Percentiles rank a stretch among this genome's conserved stretches.
These are phyloP conservation scores for Venturia oleaginea DNA, from an alignment of 2,329 filamentous ascomycete genomes.

Conservation along the genomic window DNA sequence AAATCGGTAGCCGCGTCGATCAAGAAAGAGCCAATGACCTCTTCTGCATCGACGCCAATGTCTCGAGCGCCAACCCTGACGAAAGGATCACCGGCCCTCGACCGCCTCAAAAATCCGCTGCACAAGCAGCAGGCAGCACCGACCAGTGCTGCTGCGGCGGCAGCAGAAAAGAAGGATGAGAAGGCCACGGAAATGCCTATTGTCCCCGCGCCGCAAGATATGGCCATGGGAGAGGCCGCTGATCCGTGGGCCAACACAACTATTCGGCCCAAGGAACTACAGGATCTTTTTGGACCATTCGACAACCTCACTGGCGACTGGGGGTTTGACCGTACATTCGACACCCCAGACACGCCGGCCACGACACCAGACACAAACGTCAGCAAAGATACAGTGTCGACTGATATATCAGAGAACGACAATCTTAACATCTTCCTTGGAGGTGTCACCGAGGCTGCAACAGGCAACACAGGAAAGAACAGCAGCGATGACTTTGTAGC, in stretches of 20 bases:
- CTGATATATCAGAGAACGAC: constrained; percentile 11
- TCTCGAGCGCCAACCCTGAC: constrained; percentile 7
- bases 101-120: constrained; percentile 1
- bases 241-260: constrained; percentile 8
- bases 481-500: constrained; percentile 3
- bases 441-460: not conserved
- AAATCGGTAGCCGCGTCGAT: not conserved
- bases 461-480: not conserved
- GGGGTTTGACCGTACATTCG: not conserved
- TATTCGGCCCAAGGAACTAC: constrained; percentile 4
- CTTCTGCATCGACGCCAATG: constrained; percentile 11
- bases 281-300: constrained; percentile 9
- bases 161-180: not conserved
- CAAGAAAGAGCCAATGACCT: not conserved
- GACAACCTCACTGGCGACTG: constrained; percentile 11
- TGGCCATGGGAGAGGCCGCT: not conserved
- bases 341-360: not conserved
- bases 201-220: not conserved
- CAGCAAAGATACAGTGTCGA: constrained; percentile 6
- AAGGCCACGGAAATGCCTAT: constrained; percentile 1
- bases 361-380: constrained; percentile 9
- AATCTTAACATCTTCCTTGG: constrained; percentile 7
- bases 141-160: not conserved
- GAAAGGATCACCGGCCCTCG: constrained; percentile 8
- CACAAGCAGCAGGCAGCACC: constrained; percentile 5